A percentile compares a stretch with the other conserved stretches of the same genome.
These are phyloP conservation scores for Dendrothele bispora DNA, from an alignment of 768 basidiomycete genomes.

Conservation along the genomic window DNA sequence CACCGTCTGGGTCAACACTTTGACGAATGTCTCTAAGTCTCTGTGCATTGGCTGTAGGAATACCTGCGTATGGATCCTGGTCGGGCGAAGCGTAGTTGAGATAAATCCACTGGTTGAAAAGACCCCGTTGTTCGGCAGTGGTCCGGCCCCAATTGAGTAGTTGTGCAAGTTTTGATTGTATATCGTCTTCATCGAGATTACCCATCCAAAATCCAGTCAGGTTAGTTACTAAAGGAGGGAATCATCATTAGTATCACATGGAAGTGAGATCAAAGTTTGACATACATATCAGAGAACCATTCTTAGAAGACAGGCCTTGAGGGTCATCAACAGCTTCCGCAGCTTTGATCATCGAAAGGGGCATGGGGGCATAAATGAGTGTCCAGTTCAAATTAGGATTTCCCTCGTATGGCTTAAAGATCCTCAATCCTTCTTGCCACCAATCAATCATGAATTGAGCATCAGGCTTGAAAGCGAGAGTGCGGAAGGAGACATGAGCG, in stretches of 20 bases:
- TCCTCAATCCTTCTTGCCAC: conserved; percentile 6
- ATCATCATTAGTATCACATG: not conserved
- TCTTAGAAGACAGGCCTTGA: conserved; percentile 7
- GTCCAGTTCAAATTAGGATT: conserved; percentile 5
- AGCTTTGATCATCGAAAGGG: conserved; percentile 3
- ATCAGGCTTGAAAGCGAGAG: conserved; percentile 9
- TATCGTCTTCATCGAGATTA: conserved; percentile 8
- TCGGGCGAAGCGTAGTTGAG: not conserved
- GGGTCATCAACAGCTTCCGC: conserved; percentile 10
- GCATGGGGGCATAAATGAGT: conserved; percentile 5
- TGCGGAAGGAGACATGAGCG: not conserved
- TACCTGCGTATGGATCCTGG: not conserved
- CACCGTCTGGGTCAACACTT: not conserved
- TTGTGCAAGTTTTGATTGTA: conserved; percentile 6
- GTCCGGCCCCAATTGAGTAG: conserved; percentile 1
- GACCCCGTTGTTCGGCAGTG: conserved; percentile 4
- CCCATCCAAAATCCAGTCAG: conserved; percentile 9
- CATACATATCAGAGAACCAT: conserved; percentile 11
- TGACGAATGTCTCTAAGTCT: not conserved
- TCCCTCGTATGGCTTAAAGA: conserved; percentile 6
- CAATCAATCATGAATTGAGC: conserved; percentile 9
- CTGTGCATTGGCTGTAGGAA: not conserved
- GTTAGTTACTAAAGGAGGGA: conserved; percentile 6
- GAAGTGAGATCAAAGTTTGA: not conserved
- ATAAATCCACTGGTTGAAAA: not conserved